Evolutionary conservation across 768 basidiomycete species (phyloP), one percentile per base, ranked within the genome.

Genomic region (Gymnopilus junonius): DNA sequence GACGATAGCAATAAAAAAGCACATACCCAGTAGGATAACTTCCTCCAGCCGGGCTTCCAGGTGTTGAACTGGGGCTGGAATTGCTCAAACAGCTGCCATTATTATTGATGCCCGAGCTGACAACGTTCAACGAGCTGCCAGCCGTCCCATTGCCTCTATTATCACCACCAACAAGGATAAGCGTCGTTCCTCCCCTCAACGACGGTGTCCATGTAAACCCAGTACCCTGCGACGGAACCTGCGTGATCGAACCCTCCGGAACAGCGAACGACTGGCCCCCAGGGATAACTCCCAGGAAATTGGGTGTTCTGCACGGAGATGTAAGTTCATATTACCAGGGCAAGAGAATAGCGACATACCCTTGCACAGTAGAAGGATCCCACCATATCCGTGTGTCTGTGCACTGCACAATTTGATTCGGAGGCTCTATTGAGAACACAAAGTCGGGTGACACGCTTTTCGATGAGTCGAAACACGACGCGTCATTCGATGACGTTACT

Each of bases 201-300:
- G 83, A 77, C 0, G 89, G 86, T 11, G 79, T 85, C 92, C 92
- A 94, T 12, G 69, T 72, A 66, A 93, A 92, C 1, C 92, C 92
- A 8, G 83, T 84, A 10, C 90, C 89, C 64, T 85, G 70, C 0
- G 67, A 60, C 0, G 69, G 27, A 3, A 82, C 73, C 37, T 79
- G 70, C 8, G 89, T 83, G 21, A 89, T 71, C 2, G 70, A 31
- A 12, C 80, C 80, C 65, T 82, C 63, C 1, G 89, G 89, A 46
- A 94, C 83, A 6, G 79, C 67, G 71, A 93, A 92, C 0, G 91
- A 91, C 55, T 91, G 78, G 12, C 92, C 92, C 0, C 92, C 93
- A 1, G 93, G 93, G 32, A 94, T 93, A 43, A 92, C 79, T 3
- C 91, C 91, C 25, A 85, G 78, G 71, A 92, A 91, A 34, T 73